Conservation (phyloP, 257 asterid genomes). For the Penstemon eatonii region DNA sequence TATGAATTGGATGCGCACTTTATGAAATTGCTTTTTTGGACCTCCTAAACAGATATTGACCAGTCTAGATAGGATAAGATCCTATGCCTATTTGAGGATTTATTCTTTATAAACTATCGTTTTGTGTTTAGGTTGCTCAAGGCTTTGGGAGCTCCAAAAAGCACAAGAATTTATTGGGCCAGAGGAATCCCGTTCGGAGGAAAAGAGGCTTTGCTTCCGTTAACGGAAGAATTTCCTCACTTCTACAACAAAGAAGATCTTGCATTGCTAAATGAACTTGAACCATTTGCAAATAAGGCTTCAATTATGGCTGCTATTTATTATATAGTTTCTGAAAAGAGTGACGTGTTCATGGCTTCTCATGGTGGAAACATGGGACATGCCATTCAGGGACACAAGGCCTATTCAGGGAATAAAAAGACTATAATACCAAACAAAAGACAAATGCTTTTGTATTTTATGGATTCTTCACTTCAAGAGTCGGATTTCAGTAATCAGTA, state of each 20-base stretch:
- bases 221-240: slow-evolving; percentile 63
- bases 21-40: no score
- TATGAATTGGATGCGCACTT: no score
- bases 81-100: neutral
- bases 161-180: slow-evolving; percentile 78
- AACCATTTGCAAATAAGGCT: slow-evolving; percentile 70
- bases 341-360: slow-evolving; percentile 95
- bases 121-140: slow-evolving; percentile 62
- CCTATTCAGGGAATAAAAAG: slow-evolving; percentile 87
- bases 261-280: slow-evolving; percentile 76
- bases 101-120: neutral
- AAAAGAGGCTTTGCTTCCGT: slow-evolving; percentile 66
- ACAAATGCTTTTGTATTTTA: slow-evolving; percentile 71
- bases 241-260: slow-evolving; percentile 85
- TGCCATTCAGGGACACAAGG: slow-evolving; percentile 92
- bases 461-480: slow-evolving; percentile 68
- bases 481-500: slow-evolving; percentile 62
- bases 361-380: slow-evolving; percentile 99
- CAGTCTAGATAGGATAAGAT: no score
- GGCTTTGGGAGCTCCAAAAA: slow-evolving; percentile 86
- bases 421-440: slow-evolving; percentile 91
- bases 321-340: slow-evolving; percentile 70
- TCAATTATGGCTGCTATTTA: slow-evolving; percentile 86
- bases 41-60: no score
- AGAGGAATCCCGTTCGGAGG: slow-evolving; percentile 94